Conservation (phyloP, 176 grass and related monocot species). For the Aegilops speltoides region DNA sequence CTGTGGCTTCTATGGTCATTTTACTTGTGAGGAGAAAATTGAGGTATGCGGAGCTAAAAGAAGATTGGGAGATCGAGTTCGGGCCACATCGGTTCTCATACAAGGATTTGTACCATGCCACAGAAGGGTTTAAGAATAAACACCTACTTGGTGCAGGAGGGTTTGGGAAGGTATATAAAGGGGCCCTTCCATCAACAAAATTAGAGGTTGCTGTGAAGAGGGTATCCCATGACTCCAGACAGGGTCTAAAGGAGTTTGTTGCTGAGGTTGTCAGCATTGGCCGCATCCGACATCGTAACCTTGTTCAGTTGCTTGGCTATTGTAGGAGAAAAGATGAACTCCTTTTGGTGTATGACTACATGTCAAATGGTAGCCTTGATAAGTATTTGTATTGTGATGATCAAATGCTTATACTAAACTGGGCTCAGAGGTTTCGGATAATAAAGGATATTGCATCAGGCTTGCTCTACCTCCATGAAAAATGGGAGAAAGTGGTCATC, state of each 20-base stretch:
- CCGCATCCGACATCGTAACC: conserved; percentile 17
- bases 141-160: conserved; percentile 29
- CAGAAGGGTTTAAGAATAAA: conserved; percentile 17
- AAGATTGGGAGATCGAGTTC: conserved; percentile 33
- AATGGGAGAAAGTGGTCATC: conserved; percentile 43
- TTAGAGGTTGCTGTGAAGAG: conserved; percentile 25
- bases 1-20: neutral
- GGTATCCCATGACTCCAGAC: conserved; percentile 18
- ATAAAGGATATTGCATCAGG: conserved; percentile 43
- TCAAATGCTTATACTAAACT: neutral
- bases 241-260: conserved; percentile 29
- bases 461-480: conserved; percentile 51
- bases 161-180: conserved; percentile 38
- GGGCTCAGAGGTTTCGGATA: conserved; percentile 38
- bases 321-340: conserved; percentile 29
- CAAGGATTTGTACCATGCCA: conserved; percentile 33
- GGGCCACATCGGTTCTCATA: conserved; percentile 10
- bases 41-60: neutral
- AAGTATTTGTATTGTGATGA: conserved; percentile 3
- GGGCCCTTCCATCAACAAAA: conserved; percentile 9
- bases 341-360: conserved; percentile 32
- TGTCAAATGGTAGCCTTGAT: conserved; percentile 40
- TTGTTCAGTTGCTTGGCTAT: conserved; percentile 23
- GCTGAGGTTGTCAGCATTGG: conserved; percentile 32
- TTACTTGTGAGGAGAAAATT: neutral